A percentile compares a stretch with the other conserved stretches of the same genome.
Conservation (phyloP, 257 asterid species). For the Solanum tarijense region DNA sequence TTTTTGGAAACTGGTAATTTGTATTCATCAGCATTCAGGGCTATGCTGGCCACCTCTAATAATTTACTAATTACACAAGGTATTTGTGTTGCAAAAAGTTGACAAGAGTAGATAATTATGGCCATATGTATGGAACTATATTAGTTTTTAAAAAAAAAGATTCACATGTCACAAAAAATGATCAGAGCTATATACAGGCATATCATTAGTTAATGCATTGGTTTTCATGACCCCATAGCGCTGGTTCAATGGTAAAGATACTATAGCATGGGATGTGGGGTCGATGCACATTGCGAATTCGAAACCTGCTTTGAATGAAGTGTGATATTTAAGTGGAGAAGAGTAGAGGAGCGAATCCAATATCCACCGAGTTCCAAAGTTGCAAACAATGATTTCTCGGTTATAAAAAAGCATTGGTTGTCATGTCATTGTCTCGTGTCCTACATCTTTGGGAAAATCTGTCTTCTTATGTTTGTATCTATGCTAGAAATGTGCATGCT, state of each 20-base stretch:
- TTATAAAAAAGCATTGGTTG: not conserved
- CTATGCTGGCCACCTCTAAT: not conserved
- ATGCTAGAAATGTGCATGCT: not conserved
- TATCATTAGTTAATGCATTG: not conserved
- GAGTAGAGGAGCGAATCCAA: not conserved
- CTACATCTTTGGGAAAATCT: not conserved
- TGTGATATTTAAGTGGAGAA: not conserved
- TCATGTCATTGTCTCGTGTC: not conserved
- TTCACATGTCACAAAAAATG: not conserved
- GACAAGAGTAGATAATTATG: not conserved
- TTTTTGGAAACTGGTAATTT: not conserved
- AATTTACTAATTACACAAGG: not conserved
- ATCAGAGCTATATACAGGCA: not conserved
- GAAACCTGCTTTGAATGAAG: not conserved
- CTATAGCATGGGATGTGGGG: not conserved
- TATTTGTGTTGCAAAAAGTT: not conserved
- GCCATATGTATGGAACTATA: not conserved
- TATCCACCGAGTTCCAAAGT: not conserved
- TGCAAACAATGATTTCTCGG: not conserved
- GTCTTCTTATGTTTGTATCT: not conserved
- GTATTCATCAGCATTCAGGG: not conserved
- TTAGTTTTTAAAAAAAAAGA: not conserved
- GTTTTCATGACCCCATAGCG: not conserved
- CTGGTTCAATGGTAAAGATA: not conserved
- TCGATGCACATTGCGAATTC: not conserved